These are phyloP conservation scores for Coemansia furcata DNA, from an alignment of 192 early-diverging fungal genomes.

Conservation along the genomic window DNA sequence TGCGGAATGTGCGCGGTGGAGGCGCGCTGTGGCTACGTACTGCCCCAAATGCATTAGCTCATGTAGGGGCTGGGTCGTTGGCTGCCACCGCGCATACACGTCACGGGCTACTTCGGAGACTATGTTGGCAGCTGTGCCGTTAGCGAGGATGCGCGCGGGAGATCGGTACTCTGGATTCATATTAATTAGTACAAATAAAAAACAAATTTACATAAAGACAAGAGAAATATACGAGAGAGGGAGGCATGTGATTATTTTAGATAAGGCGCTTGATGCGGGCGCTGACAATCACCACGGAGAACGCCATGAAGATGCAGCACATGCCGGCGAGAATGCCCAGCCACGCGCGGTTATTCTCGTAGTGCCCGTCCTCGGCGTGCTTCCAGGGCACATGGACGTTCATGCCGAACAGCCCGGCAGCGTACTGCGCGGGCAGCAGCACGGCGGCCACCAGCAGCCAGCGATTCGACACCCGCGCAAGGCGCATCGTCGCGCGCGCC, in stretches of 20 bases:
- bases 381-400: constrained; percentile 62
- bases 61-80: not conserved
- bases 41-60: constrained; percentile 18
- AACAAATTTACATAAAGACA: not conserved
- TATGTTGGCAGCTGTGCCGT: constrained; percentile 12
- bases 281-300: constrained; percentile 24
- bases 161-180: constrained; percentile 15
- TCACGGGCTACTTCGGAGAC: constrained; percentile 31
- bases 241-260: constrained; percentile 6
- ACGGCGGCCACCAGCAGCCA: constrained; percentile 37
- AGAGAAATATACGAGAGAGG: not conserved
- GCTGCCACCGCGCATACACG: constrained; percentile 1
- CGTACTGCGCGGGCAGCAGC: constrained; percentile 59
- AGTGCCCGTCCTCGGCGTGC: constrained; percentile 22
- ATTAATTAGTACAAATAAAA: not conserved
- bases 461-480: constrained; percentile 19
- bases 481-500: constrained; percentile 54
- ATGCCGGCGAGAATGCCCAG: constrained; percentile 51
- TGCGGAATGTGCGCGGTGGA: not conserved
- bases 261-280: constrained; percentile 6
- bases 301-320: constrained; percentile 33
- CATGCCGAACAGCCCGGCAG: constrained; percentile 66
- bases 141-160: constrained; percentile 22
- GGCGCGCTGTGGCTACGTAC: constrained; percentile 16
- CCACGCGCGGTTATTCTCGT: constrained; percentile 41